phyloP scores from a whole-genome alignment of 345 rosid species.

The Physaria fendleri region DNA sequence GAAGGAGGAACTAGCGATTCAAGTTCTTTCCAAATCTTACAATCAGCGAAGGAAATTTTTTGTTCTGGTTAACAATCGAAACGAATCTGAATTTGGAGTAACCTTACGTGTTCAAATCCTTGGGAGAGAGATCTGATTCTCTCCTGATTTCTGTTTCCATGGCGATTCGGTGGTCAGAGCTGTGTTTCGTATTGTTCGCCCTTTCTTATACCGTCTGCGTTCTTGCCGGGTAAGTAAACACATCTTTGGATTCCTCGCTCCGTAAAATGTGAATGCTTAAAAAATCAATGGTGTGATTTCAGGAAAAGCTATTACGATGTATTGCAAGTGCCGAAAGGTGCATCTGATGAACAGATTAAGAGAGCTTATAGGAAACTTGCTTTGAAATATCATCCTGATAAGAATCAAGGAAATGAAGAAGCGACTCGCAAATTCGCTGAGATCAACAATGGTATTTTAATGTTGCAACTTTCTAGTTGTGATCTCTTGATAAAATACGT shows the following conservation, averaged over 20 bases:
- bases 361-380: slow-evolving; percentile 97
- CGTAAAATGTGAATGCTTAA: background rate
- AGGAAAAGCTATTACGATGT: slow-evolving; percentile 94
- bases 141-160: slow-evolving; percentile 40
- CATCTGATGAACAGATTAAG: slow-evolving; percentile 96
- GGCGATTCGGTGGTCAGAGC: slow-evolving; percentile 46
- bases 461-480: background rate
- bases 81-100: slow-evolving; percentile 2
- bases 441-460: slow-evolving; percentile 66
- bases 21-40: background rate
- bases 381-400: slow-evolving; percentile 96
- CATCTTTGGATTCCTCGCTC: background rate
- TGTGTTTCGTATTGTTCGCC: slow-evolving; percentile 46
- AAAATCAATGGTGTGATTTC: slow-evolving; percentile 11
- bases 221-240: slow-evolving; percentile 49
- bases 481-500: background rate
- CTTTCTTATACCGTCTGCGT: slow-evolving; percentile 39
- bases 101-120: background rate
- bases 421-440: slow-evolving; percentile 85
- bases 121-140: slow-evolving; percentile 44
- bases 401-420: slow-evolving; percentile 92
- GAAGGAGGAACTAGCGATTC: slow-evolving; percentile 13
- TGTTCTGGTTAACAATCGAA: background rate
- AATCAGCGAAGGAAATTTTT: background rate
- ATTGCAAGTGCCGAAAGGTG: slow-evolving; percentile 84